Conservation (phyloP, 2,329 filamentous ascomycete species). For the Talaromyces verruculosus region DNA sequence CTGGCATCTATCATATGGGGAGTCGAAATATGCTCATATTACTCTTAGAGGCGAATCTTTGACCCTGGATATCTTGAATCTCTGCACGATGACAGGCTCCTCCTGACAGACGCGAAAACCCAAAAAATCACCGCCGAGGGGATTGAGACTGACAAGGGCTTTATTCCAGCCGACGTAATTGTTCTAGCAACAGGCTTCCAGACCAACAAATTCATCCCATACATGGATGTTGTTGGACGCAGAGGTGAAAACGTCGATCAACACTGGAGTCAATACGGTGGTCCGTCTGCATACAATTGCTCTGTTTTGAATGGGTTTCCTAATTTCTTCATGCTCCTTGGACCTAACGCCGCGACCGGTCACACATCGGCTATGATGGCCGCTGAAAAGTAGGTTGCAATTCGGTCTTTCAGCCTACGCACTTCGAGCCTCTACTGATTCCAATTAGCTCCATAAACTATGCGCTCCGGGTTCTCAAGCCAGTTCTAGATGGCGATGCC, state of each 20-base stretch:
- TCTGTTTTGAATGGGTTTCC: slow-evolving; percentile 55
- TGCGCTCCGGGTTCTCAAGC: slow-evolving; percentile 58
- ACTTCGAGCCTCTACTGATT: slow-evolving; percentile 22
- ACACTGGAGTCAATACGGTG: slow-evolving; percentile 46
- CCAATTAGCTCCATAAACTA: slow-evolving; percentile 53
- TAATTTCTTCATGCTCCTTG: slow-evolving; percentile 37
- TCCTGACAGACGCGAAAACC: no score
- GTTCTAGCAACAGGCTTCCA: slow-evolving; percentile 30
- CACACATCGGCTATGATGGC: no score
- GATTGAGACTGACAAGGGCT: no score
- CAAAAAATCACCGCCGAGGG: no score
- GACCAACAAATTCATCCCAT: slow-evolving; percentile 28
- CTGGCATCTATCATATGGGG: slow-evolving; percentile 50
- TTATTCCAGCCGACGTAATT: no score
- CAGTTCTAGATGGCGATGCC: slow-evolving; percentile 49
- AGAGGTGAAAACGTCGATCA: slow-evolving; percentile 26
- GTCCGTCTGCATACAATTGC: slow-evolving; percentile 60
- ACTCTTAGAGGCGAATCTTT: slow-evolving; percentile 58
- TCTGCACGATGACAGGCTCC: no score
- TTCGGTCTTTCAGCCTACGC: no score
- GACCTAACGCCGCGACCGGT: slow-evolving; percentile 26
- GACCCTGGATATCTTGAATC: slow-evolving; percentile 54
- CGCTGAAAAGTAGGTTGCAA: no score
- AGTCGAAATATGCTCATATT: slow-evolving; percentile 60
- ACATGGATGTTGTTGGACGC: slow-evolving; percentile 30